A percentile compares a stretch with the other conserved stretches of the same genome.
phyloP scores from a whole-genome alignment of 2,329 filamentous ascomycete species.

The Pleurostoma richardsiae region DNA sequence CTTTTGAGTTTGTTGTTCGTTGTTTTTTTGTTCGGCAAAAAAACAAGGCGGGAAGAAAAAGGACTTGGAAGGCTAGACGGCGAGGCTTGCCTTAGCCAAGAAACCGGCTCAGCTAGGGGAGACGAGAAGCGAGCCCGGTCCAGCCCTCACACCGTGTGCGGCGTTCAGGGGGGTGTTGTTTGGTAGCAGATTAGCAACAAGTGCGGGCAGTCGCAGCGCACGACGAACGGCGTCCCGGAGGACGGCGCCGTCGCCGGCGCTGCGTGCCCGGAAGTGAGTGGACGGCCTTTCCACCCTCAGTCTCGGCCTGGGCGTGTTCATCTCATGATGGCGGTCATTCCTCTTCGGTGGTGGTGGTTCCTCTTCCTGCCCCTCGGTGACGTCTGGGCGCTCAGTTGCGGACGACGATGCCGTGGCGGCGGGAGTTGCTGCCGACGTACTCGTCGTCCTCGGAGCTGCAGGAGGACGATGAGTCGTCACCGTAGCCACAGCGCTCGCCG shows the following conservation, averaged over 20 bases:
- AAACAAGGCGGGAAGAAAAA: too few species aligned
- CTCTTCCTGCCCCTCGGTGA: conserved; percentile 16
- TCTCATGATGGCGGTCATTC: conserved; percentile 9
- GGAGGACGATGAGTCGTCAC: conserved; percentile 64
- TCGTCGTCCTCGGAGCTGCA: conserved; percentile 62
- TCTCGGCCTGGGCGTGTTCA: conserved; percentile 13
- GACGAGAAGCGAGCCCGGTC: too few species aligned
- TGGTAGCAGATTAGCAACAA: conserved; percentile 28
- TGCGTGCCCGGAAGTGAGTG: conserved; percentile 23
- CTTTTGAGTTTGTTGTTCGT: too few species aligned
- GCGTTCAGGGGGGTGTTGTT: too few species aligned
- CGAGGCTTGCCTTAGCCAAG: too few species aligned
- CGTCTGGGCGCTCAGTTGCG: conserved; percentile 21
- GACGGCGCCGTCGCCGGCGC: too few species aligned
- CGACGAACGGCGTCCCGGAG: too few species aligned
- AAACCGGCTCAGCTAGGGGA: too few species aligned
- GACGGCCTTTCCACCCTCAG: conserved; percentile 17
- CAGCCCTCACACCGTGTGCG: too few species aligned
- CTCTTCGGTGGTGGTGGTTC: conserved; percentile 18
- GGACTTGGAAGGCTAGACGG: too few species aligned
- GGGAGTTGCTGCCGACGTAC: conserved; percentile 50
- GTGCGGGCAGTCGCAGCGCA: conserved; percentile 1
- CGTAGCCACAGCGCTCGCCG: conserved; percentile 80
- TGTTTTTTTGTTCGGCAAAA: too few species aligned
- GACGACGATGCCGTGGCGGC: conserved; percentile 62